Evolutionary conservation across 2,329 filamentous ascomycete species (phyloP).

Genomic region (Colletotrichum navitas): DNA sequence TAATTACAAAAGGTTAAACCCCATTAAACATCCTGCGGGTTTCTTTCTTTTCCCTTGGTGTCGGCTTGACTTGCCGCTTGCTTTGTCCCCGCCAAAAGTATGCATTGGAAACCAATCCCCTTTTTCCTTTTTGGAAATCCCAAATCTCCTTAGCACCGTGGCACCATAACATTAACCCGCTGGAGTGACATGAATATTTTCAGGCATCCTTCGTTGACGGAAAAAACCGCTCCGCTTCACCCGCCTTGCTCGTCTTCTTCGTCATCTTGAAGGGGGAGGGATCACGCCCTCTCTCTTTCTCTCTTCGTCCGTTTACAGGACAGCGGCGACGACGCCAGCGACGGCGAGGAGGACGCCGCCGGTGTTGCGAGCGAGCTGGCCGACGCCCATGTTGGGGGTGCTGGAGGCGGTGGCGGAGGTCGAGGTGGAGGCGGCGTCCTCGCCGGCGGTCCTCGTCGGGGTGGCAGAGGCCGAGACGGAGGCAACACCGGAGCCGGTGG

Average conservation of each 20-base stretch:
- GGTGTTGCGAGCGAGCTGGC: slow-evolving; percentile 49
- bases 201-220: background rate
- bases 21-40: slow-evolving; percentile 17
- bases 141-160: slow-evolving; percentile 2
- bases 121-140: background rate
- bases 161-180: slow-evolving; percentile 10
- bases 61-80: background rate
- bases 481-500: slow-evolving; percentile 43
- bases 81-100: background rate
- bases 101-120: background rate
- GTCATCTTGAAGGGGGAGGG: background rate
- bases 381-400: slow-evolving; percentile 47
- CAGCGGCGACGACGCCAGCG: slow-evolving; percentile 54
- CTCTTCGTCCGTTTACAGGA: slow-evolving; percentile 49
- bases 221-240: background rate
- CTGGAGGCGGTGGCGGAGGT: slow-evolving; percentile 42
- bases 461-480: slow-evolving; percentile 44
- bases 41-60: background rate
- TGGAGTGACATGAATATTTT: slow-evolving; percentile 15
- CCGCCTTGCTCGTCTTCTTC: background rate
- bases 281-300: background rate
- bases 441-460: slow-evolving; percentile 42
- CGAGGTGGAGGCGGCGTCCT: slow-evolving; percentile 43
- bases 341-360: slow-evolving; percentile 53
- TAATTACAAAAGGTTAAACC: slow-evolving; percentile 40